A percentile compares a stretch with the other conserved stretches of the same genome.
These are phyloP conservation scores for Talaromyces sp. DNA, from an alignment of 2,329 filamentous ascomycete genomes.

Conservation along the genomic window DNA sequence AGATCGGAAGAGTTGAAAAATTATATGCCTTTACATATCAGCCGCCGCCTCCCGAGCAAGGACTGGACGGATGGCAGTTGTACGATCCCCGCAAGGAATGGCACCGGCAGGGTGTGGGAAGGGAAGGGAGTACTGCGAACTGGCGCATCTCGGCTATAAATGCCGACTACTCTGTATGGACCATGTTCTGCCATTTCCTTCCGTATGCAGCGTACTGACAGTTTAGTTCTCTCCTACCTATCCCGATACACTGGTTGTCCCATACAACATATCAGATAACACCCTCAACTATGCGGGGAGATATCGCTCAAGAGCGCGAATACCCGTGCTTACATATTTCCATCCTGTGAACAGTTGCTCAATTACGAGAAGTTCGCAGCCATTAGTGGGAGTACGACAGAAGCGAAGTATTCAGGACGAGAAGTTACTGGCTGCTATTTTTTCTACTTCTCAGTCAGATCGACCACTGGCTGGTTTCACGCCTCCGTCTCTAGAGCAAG, in stretches of 20 bases:
- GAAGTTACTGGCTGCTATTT: slow-evolving; percentile 87
- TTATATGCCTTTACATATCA: slow-evolving; percentile 87
- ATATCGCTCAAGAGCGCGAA: slow-evolving; percentile 83
- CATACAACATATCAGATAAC: slow-evolving; percentile 89
- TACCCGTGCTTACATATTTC: slow-evolving; percentile 89
- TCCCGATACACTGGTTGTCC: slow-evolving; percentile 78
- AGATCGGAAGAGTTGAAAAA: slow-evolving; percentile 76
- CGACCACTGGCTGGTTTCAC: slow-evolving; percentile 41
- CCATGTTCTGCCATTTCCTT: not conserved
- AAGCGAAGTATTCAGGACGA: slow-evolving; percentile 96
- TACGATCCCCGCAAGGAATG: slow-evolving; percentile 88
- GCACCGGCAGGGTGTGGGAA: slow-evolving; percentile 78
- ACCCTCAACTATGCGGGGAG: slow-evolving; percentile 87
- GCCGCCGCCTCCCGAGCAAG: slow-evolving; percentile 68
- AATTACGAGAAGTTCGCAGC: slow-evolving; percentile 92
- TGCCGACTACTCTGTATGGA: slow-evolving; percentile 66
- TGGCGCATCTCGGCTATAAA: slow-evolving; percentile 94
- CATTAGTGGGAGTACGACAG: slow-evolving; percentile 76
- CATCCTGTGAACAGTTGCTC: slow-evolving; percentile 96
- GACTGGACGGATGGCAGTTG: slow-evolving; percentile 74
- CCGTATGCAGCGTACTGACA: slow-evolving; percentile 20
- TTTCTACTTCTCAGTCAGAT: slow-evolving; percentile 64
- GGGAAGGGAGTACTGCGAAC: slow-evolving; percentile 70
- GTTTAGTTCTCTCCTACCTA: slow-evolving; percentile 82
- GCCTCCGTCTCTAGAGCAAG: slow-evolving; percentile 39